Evolutionary conservation across 257 asterid genomes (phyloP), one percentile per base, ranked within the genome.

Genomic region (Cruciata laevipes): DNA sequence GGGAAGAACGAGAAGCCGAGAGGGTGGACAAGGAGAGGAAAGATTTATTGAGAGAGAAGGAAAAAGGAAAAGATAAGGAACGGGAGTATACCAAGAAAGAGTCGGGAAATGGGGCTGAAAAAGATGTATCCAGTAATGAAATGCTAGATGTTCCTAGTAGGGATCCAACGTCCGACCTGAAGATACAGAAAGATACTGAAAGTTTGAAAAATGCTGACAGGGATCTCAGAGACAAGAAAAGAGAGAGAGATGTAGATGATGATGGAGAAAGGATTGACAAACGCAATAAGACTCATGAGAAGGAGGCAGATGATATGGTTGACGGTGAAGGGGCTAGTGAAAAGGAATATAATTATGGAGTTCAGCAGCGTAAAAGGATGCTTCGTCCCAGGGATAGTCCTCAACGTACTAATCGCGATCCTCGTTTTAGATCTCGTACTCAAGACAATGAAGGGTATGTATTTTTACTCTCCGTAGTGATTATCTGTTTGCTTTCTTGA

Each of bases 371-470:
- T 63, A 90, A 86, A 76, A 86, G 95, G 83, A 86, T 92, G 93
- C 83, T 90, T 66, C 84, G 94, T 25, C 94, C 98, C 53, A 80
- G 95, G 75, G 95, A 92, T 71, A 90, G 99, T 80, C 97, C 99
- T 78, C 97, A 88, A 80, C 81, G 66, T 68, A 89, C 90, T 65
- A 86, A 77, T 62, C 91, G 86, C 3, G 95, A 85, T 77, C 79
- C 79, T 31, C 95, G 87, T 68, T 78, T 74, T 77, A 85, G 87
- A 82, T 58, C 95, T 40, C 82, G 77, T 49, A 75, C 80, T 74
- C 87, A 82, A 69, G 96, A 92, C 60, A 83, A 68, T 73, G 97
- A 87, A 76, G 97, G 97, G 98, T 89, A 89, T 81, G 82, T 17
- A 2, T 57, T 73, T 69, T 69, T 47, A 20, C 53, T 57, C 7